phyloP scores from a whole-genome alignment of 2,329 filamentous ascomycete species.

The Didymella segeticola region DNA sequence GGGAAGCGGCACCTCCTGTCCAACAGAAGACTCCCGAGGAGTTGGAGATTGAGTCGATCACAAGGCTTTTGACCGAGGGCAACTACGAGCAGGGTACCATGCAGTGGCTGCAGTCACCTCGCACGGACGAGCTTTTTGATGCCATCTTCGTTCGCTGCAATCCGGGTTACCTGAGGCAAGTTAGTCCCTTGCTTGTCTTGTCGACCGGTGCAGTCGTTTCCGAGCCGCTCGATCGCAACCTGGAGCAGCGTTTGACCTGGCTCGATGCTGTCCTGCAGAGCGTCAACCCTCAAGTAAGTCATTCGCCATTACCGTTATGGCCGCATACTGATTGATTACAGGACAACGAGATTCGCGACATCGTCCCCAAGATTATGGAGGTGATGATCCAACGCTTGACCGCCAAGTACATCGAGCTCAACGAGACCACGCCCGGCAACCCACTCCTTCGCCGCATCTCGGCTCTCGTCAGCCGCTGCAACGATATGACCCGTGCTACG shows the following conservation, averaged over 20 bases:
- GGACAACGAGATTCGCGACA: slow-evolving; percentile 62
- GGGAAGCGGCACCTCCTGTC: slow-evolving; percentile 48
- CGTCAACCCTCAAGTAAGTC: slow-evolving; percentile 61
- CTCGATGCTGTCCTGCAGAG: slow-evolving; percentile 61
- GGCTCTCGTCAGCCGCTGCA: slow-evolving; percentile 48
- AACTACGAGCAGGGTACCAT: slow-evolving; percentile 57
- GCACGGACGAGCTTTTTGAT: slow-evolving; percentile 67
- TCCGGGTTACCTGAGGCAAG: slow-evolving; percentile 61
- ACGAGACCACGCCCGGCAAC: slow-evolving; percentile 59
- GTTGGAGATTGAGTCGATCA: slow-evolving; percentile 67
- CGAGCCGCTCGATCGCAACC: slow-evolving; percentile 60
- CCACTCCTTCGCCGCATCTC: slow-evolving; percentile 61
- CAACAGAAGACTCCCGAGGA: slow-evolving; percentile 59
- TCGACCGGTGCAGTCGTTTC: slow-evolving; percentile 70
- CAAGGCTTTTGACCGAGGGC: slow-evolving; percentile 66
- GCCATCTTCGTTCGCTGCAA: slow-evolving; percentile 65
- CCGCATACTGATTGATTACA: slow-evolving; percentile 33
- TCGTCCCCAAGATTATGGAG: slow-evolving; percentile 66
- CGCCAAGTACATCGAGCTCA: slow-evolving; percentile 62
- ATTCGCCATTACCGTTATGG: not conserved
- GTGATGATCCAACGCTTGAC: slow-evolving; percentile 65
- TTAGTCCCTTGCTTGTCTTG: slow-evolving; percentile 65
- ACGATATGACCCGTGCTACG: slow-evolving; percentile 40
- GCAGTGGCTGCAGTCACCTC: slow-evolving; percentile 67
- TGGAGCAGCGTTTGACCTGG: slow-evolving; percentile 64